Conservation (phyloP, 2,329 filamentous ascomycete genomes). For the Sclerotinia nivalis region DNA sequence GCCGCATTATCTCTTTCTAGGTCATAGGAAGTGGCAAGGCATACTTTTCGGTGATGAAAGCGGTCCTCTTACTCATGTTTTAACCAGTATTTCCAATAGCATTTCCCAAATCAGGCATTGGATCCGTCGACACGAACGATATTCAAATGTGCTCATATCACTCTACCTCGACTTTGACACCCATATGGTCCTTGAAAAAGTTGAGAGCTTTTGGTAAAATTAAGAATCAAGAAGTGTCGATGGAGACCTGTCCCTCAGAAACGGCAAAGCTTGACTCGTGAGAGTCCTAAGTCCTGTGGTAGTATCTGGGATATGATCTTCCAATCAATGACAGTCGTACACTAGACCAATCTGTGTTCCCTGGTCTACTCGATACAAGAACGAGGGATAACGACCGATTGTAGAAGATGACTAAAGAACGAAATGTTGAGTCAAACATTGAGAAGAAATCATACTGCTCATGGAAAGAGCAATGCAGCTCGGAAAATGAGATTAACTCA, state of each 20-base stretch:
- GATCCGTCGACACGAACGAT: neutral
- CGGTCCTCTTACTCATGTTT: neutral
- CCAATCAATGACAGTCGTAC: constrained; percentile 25
- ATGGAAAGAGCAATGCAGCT: neutral
- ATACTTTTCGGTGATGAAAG: neutral
- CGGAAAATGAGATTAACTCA: neutral
- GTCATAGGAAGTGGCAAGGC: constrained; percentile 4
- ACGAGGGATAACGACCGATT: constrained; percentile 23
- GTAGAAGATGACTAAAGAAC: neutral
- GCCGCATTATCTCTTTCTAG: constrained; percentile 22
- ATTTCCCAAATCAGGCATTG: neutral
- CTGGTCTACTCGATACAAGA: constrained; percentile 24
- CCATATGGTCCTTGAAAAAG: neutral
- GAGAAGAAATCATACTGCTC: neutral
- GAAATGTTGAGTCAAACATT: neutral
- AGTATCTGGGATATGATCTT: constrained; percentile 27
- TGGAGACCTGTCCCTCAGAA: constrained; percentile 22
- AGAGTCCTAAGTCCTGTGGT: constrained; percentile 25
- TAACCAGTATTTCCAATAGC: neutral
- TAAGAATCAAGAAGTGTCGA: neutral
- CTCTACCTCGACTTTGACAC: constrained; percentile 8
- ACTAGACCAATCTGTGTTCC: constrained; percentile 27
- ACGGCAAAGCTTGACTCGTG: constrained; percentile 23
- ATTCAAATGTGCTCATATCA: constrained; percentile 8
- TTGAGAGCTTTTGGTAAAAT: neutral